Percentiles rank a stretch among this genome's conserved stretches.
These are phyloP conservation scores for Forsythia viridissima DNA, from an alignment of 257 asterid species.

Conservation along the genomic window DNA sequence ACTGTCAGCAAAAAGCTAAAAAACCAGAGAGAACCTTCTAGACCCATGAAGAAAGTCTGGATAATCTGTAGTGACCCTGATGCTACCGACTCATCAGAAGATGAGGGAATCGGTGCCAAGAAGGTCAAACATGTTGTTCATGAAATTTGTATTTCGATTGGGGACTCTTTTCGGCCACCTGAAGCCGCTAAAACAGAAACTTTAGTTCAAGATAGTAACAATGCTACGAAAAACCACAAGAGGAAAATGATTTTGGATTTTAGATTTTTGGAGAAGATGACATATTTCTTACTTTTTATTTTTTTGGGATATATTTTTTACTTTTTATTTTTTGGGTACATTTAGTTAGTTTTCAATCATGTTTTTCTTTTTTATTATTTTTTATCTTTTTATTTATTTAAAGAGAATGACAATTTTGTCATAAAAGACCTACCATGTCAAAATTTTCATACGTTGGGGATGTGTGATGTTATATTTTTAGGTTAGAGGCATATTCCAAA, in stretches of 20 bases:
- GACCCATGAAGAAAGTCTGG: slow-evolving; percentile 47
- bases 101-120: slow-evolving; percentile 38
- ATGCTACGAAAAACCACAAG: slow-evolving; percentile 30
- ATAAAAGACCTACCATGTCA: too few relatives aligned
- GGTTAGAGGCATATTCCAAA: too few relatives aligned
- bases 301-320: too few relatives aligned
- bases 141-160: slow-evolving; percentile 44
- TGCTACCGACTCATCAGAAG: slow-evolving; percentile 91
- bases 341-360: too few relatives aligned
- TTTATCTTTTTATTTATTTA: too few relatives aligned
- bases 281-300: too few relatives aligned
- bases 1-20: slow-evolving; percentile 27
- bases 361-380: too few relatives aligned
- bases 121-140: slow-evolving; percentile 51
- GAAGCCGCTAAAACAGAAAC: slow-evolving; percentile 32
- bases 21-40: slow-evolving; percentile 17
- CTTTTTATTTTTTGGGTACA: too few relatives aligned
- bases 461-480: too few relatives aligned
- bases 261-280: too few relatives aligned
- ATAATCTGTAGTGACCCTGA: slow-evolving; percentile 71
- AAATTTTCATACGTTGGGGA: too few relatives aligned
- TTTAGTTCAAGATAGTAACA: slow-evolving; percentile 49
- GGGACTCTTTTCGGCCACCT: neutral
- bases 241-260: slow-evolving; percentile 21
- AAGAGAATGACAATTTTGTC: too few relatives aligned